A percentile compares a stretch with the other conserved stretches of the same genome.
These are phyloP conservation scores for Venturia effusa DNA, from an alignment of 2,329 filamentous ascomycete species.

Conservation along the genomic window DNA sequence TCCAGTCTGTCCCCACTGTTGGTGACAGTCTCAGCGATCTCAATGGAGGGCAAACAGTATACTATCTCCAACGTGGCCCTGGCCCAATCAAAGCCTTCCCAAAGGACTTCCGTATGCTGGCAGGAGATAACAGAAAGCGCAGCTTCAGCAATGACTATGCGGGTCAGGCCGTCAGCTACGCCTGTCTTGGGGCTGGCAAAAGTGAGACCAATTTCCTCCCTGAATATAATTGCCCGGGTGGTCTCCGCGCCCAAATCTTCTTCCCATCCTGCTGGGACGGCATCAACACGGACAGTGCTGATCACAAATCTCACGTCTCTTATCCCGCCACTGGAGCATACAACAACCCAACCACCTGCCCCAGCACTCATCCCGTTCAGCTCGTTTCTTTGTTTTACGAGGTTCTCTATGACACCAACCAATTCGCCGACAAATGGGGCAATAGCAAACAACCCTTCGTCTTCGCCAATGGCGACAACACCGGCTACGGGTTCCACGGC, in stretches of 20 bases:
- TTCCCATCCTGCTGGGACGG: conserved; percentile 30
- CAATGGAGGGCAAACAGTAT: conserved; percentile 56
- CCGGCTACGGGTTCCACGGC: conserved; percentile 59
- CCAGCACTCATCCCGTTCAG: conserved; percentile 25
- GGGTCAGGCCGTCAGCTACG: conserved; percentile 45
- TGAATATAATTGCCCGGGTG: conserved; percentile 40
- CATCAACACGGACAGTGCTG: conserved; percentile 23
- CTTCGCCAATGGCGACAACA: conserved; percentile 57
- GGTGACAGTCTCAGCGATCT: conserved; percentile 33
- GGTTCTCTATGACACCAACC: conserved; percentile 24
- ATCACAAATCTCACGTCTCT: conserved; percentile 43
- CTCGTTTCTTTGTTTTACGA: conserved; percentile 33
- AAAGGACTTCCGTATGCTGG: conserved; percentile 58
- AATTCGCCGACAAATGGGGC: conserved; percentile 38
- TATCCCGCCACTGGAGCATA: conserved; percentile 28
- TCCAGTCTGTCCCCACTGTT: conserved; percentile 49
- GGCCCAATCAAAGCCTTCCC: conserved; percentile 58
- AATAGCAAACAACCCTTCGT: conserved; percentile 51
- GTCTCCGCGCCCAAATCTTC: conserved; percentile 26
- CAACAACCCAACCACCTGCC: conserved; percentile 31
- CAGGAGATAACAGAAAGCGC: conserved; percentile 50
- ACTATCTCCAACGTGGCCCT: conserved; percentile 47
- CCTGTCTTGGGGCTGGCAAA: conserved; percentile 39
- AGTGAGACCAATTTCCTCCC: conserved; percentile 49
- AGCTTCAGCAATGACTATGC: conserved; percentile 45